Evolutionary conservation across 1,284 basidiomycete genomes (phyloP), one percentile per base, ranked within the genome.

Genomic region (Ceratobasidium sp.): DNA sequence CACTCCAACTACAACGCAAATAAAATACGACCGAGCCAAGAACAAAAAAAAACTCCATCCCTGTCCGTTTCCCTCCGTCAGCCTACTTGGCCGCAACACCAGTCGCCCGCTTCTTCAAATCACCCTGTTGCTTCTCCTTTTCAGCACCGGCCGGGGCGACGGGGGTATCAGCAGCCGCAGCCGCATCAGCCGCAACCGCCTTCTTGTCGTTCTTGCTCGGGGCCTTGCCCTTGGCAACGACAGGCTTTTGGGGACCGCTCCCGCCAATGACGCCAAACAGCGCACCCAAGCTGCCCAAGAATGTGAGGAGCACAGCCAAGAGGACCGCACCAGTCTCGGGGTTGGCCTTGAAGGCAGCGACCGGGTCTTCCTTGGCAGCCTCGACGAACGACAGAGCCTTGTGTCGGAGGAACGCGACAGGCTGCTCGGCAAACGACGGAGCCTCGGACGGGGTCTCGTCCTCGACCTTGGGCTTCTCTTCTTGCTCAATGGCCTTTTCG

Each of bases 261-360:
- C 85, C 85, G 75, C 92, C 90, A 79, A 94, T 86, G 78, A 96
- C 83, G 72, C 93, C 90, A 74, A 93, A 86, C 77, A 95, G 82
- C 65, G 88, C 87, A 75, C 89, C 91, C 76, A 97, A 81, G 87
- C 96, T 89, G 73, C 91, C 92, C 79, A 97, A 86, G 77, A 96
- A 79, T 52, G 91, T 93, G 77, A 96, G 84, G 69, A 93, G 77
- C 61, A 86, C 87, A 74, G 89, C 89, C 74, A 84, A 85, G 74
- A 97, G 84, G 75, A 88, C 91, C 69, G 86, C 91, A 77, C 90
- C 94, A 72, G 92, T 93, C 81, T 94, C 91, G 69, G 95, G 95
- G 76, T 92, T 87, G 36, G 88, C 84, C 84, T 90, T 91, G 85
- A 94, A 86, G 16, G 94, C 93, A 32, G 79, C 79, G 67, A 93